phyloP scores from a whole-genome alignment of 371 early-diverging fungal genomes.

The Mucor circinelloides region DNA sequence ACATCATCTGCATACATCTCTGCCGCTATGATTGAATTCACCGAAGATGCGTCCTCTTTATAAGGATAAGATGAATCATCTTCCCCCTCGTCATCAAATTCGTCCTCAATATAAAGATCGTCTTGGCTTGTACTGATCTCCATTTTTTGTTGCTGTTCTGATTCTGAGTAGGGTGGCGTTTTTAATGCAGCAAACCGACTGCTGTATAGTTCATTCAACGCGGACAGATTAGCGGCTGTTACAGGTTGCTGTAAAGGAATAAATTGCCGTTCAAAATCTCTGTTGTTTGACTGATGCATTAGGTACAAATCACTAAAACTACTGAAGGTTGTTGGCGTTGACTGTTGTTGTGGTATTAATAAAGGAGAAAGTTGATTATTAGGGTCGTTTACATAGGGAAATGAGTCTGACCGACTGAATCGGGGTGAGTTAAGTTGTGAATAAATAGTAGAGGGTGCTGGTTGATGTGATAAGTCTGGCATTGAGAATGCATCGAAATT shows the following conservation, averaged over 20 bases:
- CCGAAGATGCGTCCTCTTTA: constrained; percentile 10
- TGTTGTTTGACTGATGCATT: neutral
- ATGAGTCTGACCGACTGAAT: neutral
- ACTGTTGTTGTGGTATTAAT: neutral
- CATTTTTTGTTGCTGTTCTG: neutral
- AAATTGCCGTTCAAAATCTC: neutral
- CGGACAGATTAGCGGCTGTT: constrained; percentile 23
- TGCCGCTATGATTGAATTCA: constrained; percentile 17
- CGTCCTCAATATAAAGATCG: neutral
- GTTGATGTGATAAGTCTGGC: constrained; percentile 14
- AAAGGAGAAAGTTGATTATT: neutral
- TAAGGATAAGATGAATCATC: constrained; percentile 8
- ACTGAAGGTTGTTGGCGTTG: constrained; percentile 4
- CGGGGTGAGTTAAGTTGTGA: neutral
- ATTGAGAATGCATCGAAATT: constrained; percentile 20
- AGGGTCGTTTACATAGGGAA: neutral
- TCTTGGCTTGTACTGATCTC: neutral
- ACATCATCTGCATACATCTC: constrained; percentile 26
- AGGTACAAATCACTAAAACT: constrained; percentile 25
- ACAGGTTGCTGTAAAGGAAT: constrained; percentile 12
- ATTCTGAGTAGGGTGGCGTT: constrained; percentile 19
- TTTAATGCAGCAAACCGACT: constrained; percentile 25
- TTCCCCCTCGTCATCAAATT: constrained; percentile 7
- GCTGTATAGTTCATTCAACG: constrained; percentile 21
- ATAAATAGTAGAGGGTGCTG: neutral